These are phyloP conservation scores for Debaryomyces coudertii DNA, from an alignment of 1,139 yeast species.

Conservation along the genomic window DNA sequence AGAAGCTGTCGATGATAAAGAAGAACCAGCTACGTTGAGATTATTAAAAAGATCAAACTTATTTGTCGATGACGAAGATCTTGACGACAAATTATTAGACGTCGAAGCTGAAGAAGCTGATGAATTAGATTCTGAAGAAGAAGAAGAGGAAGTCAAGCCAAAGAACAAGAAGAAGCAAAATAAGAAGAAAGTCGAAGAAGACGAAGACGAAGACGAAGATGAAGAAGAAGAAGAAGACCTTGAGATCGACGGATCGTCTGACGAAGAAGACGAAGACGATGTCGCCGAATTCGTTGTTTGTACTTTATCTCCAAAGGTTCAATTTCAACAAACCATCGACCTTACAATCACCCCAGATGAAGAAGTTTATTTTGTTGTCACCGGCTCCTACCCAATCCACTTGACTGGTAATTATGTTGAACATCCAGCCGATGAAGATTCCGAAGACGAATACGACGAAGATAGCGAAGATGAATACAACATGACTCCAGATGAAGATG, in stretches of 20 bases:
- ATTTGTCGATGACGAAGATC: constrained; percentile 53
- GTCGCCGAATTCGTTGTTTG: constrained; percentile 81
- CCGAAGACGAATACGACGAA: constrained; percentile 56
- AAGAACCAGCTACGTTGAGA: constrained; percentile 85
- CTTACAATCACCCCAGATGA: constrained; percentile 91
- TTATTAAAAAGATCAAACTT: constrained; percentile 74
- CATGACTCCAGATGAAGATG: constrained; percentile 87
- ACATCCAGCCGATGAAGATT: constrained; percentile 83
- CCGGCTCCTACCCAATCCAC: constrained; percentile 93
- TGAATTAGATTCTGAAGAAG: constrained; percentile 24
- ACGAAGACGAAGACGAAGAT: constrained; percentile 39
- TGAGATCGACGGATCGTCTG: constrained; percentile 63
- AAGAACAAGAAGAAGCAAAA: constrained; percentile 27
- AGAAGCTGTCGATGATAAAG: constrained; percentile 76
- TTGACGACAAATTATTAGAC: constrained; percentile 52
- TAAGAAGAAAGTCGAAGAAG: constrained; percentile 28
- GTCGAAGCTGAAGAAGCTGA: constrained; percentile 46
- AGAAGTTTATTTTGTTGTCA: constrained; percentile 89
- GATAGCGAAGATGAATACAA: constrained; percentile 52
- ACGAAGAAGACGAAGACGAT: constrained; percentile 54
- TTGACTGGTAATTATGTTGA: constrained; percentile 94
- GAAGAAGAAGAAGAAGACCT: constrained; percentile 55
- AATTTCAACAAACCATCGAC: constrained; percentile 89
- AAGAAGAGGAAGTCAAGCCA: constrained; percentile 26
- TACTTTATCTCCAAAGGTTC: constrained; percentile 83